Base-by-base conservation (phyloP, 2,329 filamentous ascomycete genomes). In the Triangularia setosa region DNA sequence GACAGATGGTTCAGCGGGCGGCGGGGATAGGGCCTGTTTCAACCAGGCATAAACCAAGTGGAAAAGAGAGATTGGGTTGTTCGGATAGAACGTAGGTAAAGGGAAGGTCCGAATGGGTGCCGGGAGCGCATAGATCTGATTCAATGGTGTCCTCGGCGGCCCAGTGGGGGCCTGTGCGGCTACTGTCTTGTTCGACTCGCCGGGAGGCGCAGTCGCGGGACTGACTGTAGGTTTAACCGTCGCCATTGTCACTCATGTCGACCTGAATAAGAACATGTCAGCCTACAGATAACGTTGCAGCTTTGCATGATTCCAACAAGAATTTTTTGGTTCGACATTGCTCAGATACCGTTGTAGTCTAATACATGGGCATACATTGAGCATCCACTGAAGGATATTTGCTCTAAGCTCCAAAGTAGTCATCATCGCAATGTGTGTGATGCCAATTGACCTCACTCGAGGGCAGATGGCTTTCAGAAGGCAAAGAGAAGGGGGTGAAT, bases 311-410 rank as follows among this genome's bases (percentile, higher is more conserved):
- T 28, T 14, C 40, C 24, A 8, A 33, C 25, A 48, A 58, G 28
- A 44, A 62, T 60, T 12, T 23, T 58, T 28, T 25, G 1, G 21
- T 30, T 27, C 44, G 21, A 30, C 44, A 33, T 70, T 70, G 84
- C 85, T 95, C 91, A 95, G 91, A 95, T 95, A 95, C 91, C 91
- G 91, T 95, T 94, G 91, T 95, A 95, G 91, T 95, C 91, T 90
- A 90, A 88, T 86, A 78, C 77, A 74, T 83, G 84, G 81, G 83
- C 85, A 79, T 79, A 83, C 87, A 89, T 79, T 69, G 84, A 86
- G 84, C 80, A 74, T 81, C 78, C 80, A 82, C 77, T 82, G 81
- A 83, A 83, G 80, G 80, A 76, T 79, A 69, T 48, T 70, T 71
- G 80, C 83, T 84, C 84, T 88, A 81, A 79, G 85, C 81, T 81